phyloP scores from a whole-genome alignment of 1,139 yeast species.

The Candida sp. region DNA sequence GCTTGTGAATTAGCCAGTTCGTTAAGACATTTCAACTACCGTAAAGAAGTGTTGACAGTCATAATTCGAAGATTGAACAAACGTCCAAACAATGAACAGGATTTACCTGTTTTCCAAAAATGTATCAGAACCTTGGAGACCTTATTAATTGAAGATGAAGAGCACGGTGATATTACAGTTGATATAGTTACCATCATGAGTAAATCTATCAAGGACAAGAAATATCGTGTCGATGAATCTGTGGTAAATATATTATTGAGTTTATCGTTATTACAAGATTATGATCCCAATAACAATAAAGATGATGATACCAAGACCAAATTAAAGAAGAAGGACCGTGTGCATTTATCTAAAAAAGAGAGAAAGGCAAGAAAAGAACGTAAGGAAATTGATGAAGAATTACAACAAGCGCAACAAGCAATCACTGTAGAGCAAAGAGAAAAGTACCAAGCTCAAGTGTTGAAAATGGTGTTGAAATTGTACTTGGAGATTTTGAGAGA shows the following conservation, averaged over 20 bases:
- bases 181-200: constrained; percentile 68
- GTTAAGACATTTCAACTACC: constrained; percentile 76
- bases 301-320: constrained; percentile 42
- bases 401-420: constrained; percentile 82
- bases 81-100: constrained; percentile 44
- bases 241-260: constrained; percentile 74
- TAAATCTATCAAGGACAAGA: constrained; percentile 70
- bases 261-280: constrained; percentile 72
- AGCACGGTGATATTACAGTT: constrained; percentile 74
- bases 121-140: constrained; percentile 66
- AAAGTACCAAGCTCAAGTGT: constrained; percentile 76
- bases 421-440: constrained; percentile 88
- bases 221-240: constrained; percentile 80
- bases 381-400: constrained; percentile 83
- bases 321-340: constrained; percentile 79
- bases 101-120: constrained; percentile 49
- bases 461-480: constrained; percentile 66
- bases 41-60: constrained; percentile 67
- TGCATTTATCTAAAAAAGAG: constrained; percentile 85
- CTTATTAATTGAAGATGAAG: constrained; percentile 65
- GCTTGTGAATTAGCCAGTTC: constrained; percentile 71
- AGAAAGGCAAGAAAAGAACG: constrained; percentile 83
- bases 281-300: constrained; percentile 62
- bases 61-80: constrained; percentile 64
- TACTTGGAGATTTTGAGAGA: constrained; percentile 75